These are phyloP conservation scores for Tetrahymena borealis DNA, from an alignment of 73 alveolate genomes.

Conservation along the genomic window DNA sequence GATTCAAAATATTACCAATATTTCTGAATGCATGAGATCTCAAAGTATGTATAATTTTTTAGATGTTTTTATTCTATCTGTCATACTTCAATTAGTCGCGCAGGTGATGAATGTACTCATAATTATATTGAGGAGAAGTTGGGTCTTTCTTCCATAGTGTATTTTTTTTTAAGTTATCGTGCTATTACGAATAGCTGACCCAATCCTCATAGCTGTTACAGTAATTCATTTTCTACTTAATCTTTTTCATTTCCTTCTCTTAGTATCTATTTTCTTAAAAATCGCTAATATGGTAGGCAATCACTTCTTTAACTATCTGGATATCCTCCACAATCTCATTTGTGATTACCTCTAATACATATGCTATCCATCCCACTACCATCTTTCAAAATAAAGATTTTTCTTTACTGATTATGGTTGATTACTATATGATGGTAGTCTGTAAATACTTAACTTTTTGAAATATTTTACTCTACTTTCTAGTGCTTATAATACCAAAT, in stretches of 20 bases:
- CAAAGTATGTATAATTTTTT: not conserved
- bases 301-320: not conserved
- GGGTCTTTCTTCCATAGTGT: not conserved
- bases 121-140: not conserved
- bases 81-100: not conserved
- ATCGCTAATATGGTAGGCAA: not conserved
- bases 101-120: not conserved
- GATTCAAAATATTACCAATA: slow-evolving; percentile 51
- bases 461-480: no score
- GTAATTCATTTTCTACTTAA: not conserved
- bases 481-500: no score
- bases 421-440: no score
- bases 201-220: not conserved
- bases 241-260: not conserved
- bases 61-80: not conserved
- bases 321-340: not conserved
- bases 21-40: slow-evolving; percentile 52
- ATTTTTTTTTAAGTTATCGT: not conserved
- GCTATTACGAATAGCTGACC: not conserved
- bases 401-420: no score
- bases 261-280: not conserved
- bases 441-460: no score
- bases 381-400: no score
- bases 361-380: not conserved
- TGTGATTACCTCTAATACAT: not conserved